phyloP scores from a whole-genome alignment of 2,329 filamentous ascomycete genomes.

The Exophiala calicioides region DNA sequence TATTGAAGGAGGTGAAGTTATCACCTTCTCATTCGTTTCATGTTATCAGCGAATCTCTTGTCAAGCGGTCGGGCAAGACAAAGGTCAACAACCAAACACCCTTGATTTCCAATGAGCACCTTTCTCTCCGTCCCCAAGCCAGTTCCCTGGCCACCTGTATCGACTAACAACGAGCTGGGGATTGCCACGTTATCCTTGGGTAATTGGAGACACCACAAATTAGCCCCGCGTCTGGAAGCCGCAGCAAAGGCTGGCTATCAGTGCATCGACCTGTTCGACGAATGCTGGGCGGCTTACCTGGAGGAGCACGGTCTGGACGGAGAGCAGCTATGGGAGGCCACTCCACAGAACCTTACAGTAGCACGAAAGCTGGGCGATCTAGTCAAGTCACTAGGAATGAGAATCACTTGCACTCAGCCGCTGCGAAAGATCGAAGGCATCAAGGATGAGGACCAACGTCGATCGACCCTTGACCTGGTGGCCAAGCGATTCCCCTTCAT shows the following conservation, averaged over 20 bases:
- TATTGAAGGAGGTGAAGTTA: neutral
- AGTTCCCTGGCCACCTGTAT: constrained; percentile 23
- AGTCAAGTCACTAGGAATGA: constrained; percentile 37
- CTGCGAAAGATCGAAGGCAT: constrained; percentile 37
- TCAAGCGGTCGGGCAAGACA: neutral
- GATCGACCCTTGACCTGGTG: constrained; percentile 32
- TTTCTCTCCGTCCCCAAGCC: constrained; percentile 3
- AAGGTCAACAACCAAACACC: neutral
- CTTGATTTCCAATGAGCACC: neutral
- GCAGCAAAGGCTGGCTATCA: constrained; percentile 37
- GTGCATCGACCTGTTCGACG: constrained; percentile 40
- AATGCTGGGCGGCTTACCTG: constrained; percentile 39
- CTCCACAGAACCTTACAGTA: constrained; percentile 32
- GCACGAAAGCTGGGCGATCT: constrained; percentile 35
- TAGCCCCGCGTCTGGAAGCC: constrained; percentile 34
- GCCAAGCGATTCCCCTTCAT: constrained; percentile 40
- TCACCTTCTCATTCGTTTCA: neutral
- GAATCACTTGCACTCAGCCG: constrained; percentile 38
- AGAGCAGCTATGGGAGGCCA: constrained; percentile 36
- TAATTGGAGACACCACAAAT: constrained; percentile 34
- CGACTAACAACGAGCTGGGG: constrained; percentile 31
- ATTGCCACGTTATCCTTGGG: constrained; percentile 40
- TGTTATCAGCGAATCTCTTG: neutral
- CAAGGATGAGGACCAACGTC: constrained; percentile 34
- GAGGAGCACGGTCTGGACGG: constrained; percentile 33